Evolutionary conservation across 1,284 basidiomycete genomes (phyloP), one percentile per base, ranked within the genome.

Genomic region (Boletus semigastroideus): DNA sequence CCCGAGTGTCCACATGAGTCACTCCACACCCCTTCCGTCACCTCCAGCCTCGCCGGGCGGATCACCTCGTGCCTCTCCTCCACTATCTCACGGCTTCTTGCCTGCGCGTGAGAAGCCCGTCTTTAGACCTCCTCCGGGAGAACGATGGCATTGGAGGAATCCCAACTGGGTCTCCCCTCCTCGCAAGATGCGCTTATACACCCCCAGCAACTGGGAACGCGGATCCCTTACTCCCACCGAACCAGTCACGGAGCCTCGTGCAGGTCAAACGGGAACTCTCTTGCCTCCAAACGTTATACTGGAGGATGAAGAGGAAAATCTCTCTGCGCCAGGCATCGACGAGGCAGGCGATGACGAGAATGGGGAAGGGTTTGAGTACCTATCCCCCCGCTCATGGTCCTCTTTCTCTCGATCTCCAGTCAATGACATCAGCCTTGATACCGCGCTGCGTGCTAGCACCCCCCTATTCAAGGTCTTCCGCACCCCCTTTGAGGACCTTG

Each of bases 151-250:
- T 43, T 68, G 67, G 67, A 69, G 47, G 39, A 68, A 68, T 49
- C 67, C 67, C 7, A 72, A 68, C 36, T 68, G 67, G 67, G 52
- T 63, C n/a, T 71, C 69, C 31, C 70, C 70, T 1, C 66, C 66
- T 34, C 65, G 48, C n/a, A 69, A 69, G 43, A 55, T 46, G 54
- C 65, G 63, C 27, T 37, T 58, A 14, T 49, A 63, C 38, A 62
- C 56, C 25, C 68, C 61, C 8, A 53, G 52, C 22, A 56, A 65
- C 5, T 39, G 50, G n/a, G 66, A 62, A 8, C 55, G 54, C 19
- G 57, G 39, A 5, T 68, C 66, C 11, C 65, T 71, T 36, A 40
- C 67, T 8, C 69, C 68, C 1, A 68, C 66, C 5, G 66, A 68
- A 52, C 69, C 53, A 31, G 36, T 67, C 41, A 63, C 61, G 13